phyloP scores from a whole-genome alignment of 768 basidiomycete genomes.

The Lepiota brunneoincarnata region DNA sequence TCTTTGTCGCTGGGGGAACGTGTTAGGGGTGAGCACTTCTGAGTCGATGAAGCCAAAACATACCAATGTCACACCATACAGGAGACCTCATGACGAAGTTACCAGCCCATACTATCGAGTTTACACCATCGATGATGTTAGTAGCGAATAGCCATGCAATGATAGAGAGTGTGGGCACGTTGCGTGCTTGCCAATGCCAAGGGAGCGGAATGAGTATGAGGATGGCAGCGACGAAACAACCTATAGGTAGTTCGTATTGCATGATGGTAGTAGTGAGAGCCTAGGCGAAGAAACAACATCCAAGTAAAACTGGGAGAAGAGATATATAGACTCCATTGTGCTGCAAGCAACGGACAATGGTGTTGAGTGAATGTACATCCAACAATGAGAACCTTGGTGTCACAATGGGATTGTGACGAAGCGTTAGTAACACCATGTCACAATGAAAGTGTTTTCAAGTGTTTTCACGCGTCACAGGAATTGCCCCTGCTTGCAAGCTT shows the following conservation, averaged over 20 bases:
- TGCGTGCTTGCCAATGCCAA: conserved; percentile 57
- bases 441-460: too few relatives aligned
- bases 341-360: too few relatives aligned
- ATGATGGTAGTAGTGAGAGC: neutral
- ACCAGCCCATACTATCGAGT: conserved; percentile 52
- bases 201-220: conserved; percentile 45
- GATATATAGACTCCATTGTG: too few relatives aligned
- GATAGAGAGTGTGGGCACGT: conserved; percentile 51
- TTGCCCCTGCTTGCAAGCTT: too few relatives aligned
- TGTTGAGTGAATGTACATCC: too few relatives aligned
- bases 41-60: conserved; percentile 11
- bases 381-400: too few relatives aligned
- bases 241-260: conserved; percentile 24
- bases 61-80: conserved; percentile 69
- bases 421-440: too few relatives aligned
- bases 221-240: conserved; percentile 38
- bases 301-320: neutral
- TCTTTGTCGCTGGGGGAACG: conserved; percentile 38
- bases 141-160: conserved; percentile 43
- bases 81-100: conserved; percentile 37
- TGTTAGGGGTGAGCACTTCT: conserved; percentile 12
- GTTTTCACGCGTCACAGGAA: too few relatives aligned
- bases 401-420: too few relatives aligned
- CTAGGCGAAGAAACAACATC: neutral
- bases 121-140: conserved; percentile 43